Evolutionary conservation across 176 grass and related monocot species (phyloP).

Genomic region (Phoenix roebelenii): DNA sequence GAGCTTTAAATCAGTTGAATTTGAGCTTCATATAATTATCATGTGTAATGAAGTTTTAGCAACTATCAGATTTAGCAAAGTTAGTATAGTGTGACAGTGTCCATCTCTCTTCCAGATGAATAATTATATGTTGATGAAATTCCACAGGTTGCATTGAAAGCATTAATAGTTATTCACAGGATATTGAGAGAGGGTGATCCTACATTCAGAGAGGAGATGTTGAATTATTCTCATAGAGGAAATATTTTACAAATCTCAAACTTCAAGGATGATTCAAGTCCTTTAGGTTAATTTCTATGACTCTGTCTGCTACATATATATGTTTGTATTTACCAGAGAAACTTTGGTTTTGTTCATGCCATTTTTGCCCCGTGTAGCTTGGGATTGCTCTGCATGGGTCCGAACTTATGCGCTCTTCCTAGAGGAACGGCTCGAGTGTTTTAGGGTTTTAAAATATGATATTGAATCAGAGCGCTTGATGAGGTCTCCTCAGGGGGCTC

Average conservation of each 20-base stretch:
- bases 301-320: background rate
- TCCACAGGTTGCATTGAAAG: conserved; percentile 82
- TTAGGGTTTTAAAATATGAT: conserved; percentile 74
- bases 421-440: conserved; percentile 79
- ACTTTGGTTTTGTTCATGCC: background rate
- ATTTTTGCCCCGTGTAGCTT: conserved; percentile 36
- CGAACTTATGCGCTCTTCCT: conserved; percentile 73
- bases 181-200: conserved; percentile 79
- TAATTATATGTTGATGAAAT: conserved; percentile 2
- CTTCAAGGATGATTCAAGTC: conserved; percentile 87
- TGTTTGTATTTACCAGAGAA: conserved; percentile 26
- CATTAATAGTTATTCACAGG: conserved; percentile 85
- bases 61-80: no score
- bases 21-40: no score
- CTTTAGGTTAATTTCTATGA: conserved; percentile 46
- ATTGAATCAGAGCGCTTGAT: conserved; percentile 70
- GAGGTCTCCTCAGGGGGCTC: conserved; percentile 47
- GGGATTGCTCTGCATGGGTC: conserved; percentile 88
- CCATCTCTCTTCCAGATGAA: background rate
- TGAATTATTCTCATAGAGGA: conserved; percentile 79
- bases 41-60: no score
- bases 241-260: conserved; percentile 78
- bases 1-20: no score
- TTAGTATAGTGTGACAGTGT: no score
- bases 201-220: conserved; percentile 73